Percentiles rank a stretch among this genome's conserved stretches.
Evolutionary conservation across 495 filamentous ascomycete genomes (phyloP).

Genomic region (Neurospora sp.): DNA sequence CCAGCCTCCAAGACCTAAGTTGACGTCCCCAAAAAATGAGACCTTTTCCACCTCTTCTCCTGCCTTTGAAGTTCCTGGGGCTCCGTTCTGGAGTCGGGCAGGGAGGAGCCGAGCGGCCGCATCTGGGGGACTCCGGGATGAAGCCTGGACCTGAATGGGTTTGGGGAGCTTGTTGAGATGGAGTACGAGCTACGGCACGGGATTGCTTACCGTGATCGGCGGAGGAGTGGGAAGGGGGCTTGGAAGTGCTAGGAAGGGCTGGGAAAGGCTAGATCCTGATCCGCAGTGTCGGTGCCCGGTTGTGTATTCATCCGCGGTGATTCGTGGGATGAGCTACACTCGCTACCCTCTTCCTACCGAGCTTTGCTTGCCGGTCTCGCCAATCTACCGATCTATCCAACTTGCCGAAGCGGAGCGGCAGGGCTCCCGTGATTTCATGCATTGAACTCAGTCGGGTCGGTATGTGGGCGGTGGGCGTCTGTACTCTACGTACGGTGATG

Average conservation of each 20-base stretch:
- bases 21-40: not conserved
- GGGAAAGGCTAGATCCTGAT: not conserved
- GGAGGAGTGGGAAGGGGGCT: not conserved
- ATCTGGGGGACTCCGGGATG: not conserved
- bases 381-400: not conserved
- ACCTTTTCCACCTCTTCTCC: not conserved
- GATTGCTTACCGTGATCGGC: not conserved
- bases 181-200: no score
- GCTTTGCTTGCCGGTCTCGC: no score
- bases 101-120: not conserved
- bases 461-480: not conserved
- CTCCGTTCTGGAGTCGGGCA: not conserved
- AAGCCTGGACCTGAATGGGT: not conserved
- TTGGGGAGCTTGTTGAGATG: no score
- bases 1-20: not conserved
- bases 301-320: not conserved
- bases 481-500: no score
- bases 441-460: not conserved
- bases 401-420: not conserved
- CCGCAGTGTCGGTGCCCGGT: not conserved
- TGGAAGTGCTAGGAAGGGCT: not conserved
- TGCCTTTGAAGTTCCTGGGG: no score
- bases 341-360: no score
- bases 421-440: not conserved
- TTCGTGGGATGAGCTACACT: not conserved